These are phyloP conservation scores for Bondarzewia mesenterica DNA, from an alignment of 1,284 basidiomycete species.

Conservation along the genomic window DNA sequence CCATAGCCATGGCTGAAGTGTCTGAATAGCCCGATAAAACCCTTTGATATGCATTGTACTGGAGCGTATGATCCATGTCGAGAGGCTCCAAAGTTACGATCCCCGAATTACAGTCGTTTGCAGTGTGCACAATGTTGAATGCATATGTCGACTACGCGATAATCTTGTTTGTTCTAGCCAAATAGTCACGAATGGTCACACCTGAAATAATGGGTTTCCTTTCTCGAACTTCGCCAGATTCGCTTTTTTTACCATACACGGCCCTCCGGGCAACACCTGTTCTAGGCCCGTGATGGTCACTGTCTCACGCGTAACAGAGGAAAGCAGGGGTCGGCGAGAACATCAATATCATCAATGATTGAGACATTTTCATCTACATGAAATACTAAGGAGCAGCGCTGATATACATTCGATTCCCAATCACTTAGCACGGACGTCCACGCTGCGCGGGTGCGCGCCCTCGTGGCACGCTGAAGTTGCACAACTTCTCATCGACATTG, in stretches of 20 bases:
- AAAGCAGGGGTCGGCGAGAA: too few species aligned
- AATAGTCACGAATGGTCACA: not conserved
- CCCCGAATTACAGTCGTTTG: not conserved
- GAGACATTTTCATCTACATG: too few species aligned
- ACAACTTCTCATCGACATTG: not conserved
- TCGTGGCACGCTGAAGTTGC: not conserved
- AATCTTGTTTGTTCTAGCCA: not conserved
- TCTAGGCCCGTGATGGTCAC: too few species aligned
- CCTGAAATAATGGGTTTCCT: not conserved
- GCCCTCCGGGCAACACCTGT: not conserved
- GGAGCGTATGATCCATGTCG: not conserved
- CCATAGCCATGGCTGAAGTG: slow-evolving; percentile 33
- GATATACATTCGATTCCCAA: too few species aligned
- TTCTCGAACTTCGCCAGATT: too few species aligned
- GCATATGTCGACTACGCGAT: not conserved
- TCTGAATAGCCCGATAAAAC: slow-evolving; percentile 34
- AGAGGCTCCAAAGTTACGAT: too few species aligned
- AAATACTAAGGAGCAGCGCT: too few species aligned
- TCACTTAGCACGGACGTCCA: too few species aligned
- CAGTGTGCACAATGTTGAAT: not conserved
- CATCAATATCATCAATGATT: too few species aligned
- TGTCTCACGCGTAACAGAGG: too few species aligned
- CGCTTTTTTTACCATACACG: not conserved
- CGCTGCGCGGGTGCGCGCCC: slow-evolving; percentile 2
- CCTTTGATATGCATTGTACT: slow-evolving; percentile 14